Evolutionary conservation across 106 monocot genomes (phyloP).

Genomic region (Dendrobium catenatum): DNA sequence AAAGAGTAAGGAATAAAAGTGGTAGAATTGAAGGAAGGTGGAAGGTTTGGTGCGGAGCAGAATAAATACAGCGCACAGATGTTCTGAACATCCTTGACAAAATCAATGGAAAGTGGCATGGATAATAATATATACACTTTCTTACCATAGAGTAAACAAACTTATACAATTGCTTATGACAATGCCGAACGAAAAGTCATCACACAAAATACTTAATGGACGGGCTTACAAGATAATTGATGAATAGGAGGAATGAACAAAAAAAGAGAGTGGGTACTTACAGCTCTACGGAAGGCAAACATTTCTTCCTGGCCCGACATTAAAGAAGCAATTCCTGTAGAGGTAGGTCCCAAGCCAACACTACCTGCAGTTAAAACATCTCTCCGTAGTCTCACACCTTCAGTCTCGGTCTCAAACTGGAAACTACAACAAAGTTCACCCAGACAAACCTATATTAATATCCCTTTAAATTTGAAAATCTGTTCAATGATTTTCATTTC

Average conservation of each 20-base stretch:
- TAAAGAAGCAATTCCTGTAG: constrained; percentile 52
- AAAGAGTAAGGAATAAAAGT: too few species aligned
- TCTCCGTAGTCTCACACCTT: constrained; percentile 52
- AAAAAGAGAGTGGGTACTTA: constrained; percentile 21
- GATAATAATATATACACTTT: not conserved
- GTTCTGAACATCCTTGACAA: not conserved
- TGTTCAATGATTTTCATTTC: not conserved
- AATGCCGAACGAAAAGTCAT: too few species aligned
- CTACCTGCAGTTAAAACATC: constrained; percentile 71
- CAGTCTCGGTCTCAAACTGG: constrained; percentile 88
- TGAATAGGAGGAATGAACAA: not conserved
- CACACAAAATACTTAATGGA: too few species aligned
- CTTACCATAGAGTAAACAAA: not conserved
- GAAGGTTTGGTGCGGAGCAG: too few species aligned
- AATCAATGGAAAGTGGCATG: not conserved
- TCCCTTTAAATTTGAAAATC: constrained; percentile 1
- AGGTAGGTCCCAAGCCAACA: constrained; percentile 35
- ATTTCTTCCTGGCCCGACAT: constrained; percentile 82
- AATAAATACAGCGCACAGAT: not conserved
- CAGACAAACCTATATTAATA: not conserved
- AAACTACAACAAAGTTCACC: constrained; percentile 47
- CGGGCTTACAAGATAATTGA: not conserved
- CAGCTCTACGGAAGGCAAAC: constrained; percentile 91
- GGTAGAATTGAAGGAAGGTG: too few species aligned
- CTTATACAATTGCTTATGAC: not conserved